Conservation (phyloP, 306 rosid genomes). For the Sindora glabra region DNA sequence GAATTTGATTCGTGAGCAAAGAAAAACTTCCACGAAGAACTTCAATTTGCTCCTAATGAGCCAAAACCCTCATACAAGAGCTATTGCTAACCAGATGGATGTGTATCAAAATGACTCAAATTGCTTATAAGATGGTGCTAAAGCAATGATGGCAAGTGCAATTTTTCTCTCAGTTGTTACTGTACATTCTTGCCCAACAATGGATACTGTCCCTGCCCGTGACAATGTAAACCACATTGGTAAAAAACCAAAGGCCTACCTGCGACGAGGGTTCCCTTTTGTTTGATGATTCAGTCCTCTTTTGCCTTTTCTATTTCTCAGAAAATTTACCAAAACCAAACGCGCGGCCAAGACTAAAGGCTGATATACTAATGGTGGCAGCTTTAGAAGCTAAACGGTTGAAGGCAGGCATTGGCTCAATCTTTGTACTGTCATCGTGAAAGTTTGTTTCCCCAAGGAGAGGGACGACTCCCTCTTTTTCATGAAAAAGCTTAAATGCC, state of each 20-base stretch:
- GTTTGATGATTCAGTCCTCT: conserved; percentile 41
- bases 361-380: conserved; percentile 69
- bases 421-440: conserved; percentile 16
- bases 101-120: background rate
- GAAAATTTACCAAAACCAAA: conserved; percentile 59
- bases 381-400: conserved; percentile 67
- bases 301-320: conserved; percentile 65
- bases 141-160: background rate
- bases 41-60: background rate
- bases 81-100: background rate
- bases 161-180: background rate
- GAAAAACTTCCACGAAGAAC: background rate
- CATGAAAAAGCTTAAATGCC: conserved; percentile 77
- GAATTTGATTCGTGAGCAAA: background rate
- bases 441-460: conserved; percentile 40
- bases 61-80: background rate
- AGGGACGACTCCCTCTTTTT: conserved; percentile 76
- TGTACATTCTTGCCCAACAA: background rate
- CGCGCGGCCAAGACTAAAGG: conserved; percentile 63
- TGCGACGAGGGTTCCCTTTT: conserved; percentile 41
- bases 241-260: conserved; percentile 27
- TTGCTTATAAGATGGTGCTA: background rate
- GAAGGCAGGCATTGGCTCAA: conserved; percentile 42
- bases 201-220: background rate
- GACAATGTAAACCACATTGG: background rate